phyloP scores from a whole-genome alignment of 75 land plant species.

The Pinus taeda region DNA sequence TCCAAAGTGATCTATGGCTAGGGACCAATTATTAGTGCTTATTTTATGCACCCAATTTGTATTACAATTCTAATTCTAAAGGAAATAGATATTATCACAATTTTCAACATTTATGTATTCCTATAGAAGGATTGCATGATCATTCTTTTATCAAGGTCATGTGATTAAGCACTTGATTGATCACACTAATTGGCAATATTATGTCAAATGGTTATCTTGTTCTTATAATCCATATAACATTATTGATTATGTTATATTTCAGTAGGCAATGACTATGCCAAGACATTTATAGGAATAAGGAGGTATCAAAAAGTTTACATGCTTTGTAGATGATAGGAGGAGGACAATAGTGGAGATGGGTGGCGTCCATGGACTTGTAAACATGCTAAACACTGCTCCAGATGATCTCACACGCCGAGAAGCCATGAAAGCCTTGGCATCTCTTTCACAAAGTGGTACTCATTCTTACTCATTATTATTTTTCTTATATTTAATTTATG shows the following conservation, averaged over 20 bases:
- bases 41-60: too few relatives aligned
- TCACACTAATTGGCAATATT: not conserved
- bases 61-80: too few relatives aligned
- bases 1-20: too few relatives aligned
- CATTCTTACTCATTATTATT: not conserved
- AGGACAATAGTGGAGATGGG: conserved; percentile 84
- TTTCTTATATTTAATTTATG: not conserved
- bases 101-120: too few relatives aligned
- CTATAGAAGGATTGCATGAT: not conserved
- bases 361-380: conserved; percentile 63
- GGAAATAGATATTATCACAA: too few relatives aligned
- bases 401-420: conserved; percentile 80
- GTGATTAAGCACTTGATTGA: conserved; percentile 1
- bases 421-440: conserved; percentile 77
- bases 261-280: not conserved
- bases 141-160: not conserved
- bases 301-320: not conserved
- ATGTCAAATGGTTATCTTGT: not conserved
- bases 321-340: conserved; percentile 66
- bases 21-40: too few relatives aligned
- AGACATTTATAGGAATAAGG: not conserved
- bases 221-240: too few relatives aligned
- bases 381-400: conserved; percentile 70
- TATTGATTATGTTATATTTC: not conserved
- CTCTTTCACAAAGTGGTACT: conserved; percentile 65